Evolutionary conservation across 1,284 basidiomycete species (phyloP), one percentile per base, ranked within the genome.

Genomic region (Phlebopus sp.): DNA sequence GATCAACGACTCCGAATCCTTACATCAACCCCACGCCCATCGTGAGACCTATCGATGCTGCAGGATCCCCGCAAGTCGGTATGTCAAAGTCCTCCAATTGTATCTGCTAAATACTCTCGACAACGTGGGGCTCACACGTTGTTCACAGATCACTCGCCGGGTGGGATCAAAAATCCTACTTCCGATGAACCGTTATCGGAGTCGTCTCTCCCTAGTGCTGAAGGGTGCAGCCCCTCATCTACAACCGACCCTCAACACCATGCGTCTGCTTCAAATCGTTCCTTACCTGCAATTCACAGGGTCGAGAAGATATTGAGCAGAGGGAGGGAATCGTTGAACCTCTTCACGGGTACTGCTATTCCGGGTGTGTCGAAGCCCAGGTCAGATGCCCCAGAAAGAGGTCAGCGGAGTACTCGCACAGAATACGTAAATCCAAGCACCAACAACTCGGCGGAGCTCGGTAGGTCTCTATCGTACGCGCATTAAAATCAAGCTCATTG

Each of bases 231-330:
- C 4, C 53, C 44, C 1, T 2, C 46, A 2, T 32, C 29, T 21
- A 21, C 38, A 2, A 17, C 52, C 5, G 60, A 55, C 13, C 19
- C 31, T 29, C 21, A 36, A 9, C 10, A 31, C 19, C 49, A 14
- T 29, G 4, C 27, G 18, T 23, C 15, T 18, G 10, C 44, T n/a
- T 40, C 48, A 1, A 19, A 39, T 5, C 63, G 59, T 9, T 49
- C 60, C 11, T 52, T 54, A 1, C 44, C 49, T 13, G 46, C 50
- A 7, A 49, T 70, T 45, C 59, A 64, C 51, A 69, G 64, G 57
- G 65, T 69, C 23, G 69, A 71, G 37, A 70, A 61, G 45, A 60
- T 69, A 17, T 55, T 72, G 1, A 70, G 63, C 37, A 67, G 65
- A 50, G 58, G 63, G 17, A 67, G 62, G 23, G 60, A 59, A 17